These are phyloP conservation scores for Cytospora paraplurivora DNA, from an alignment of 2,329 filamentous ascomycete genomes.

Conservation along the genomic window DNA sequence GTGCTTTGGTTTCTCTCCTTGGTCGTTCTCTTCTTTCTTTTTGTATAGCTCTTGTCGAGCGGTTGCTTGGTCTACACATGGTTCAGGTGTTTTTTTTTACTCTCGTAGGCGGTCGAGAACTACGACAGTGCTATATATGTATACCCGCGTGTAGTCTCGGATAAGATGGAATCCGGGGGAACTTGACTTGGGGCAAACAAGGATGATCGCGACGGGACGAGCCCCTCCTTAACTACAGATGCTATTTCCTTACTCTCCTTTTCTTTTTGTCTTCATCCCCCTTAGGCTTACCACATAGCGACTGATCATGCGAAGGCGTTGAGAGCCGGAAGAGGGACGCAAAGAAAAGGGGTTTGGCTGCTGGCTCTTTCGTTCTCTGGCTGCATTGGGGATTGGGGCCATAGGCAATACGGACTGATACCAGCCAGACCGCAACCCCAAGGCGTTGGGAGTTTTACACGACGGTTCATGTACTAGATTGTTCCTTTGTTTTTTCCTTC, in stretches of 20 bases:
- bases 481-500: too few relatives aligned
- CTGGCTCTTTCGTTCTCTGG: background rate
- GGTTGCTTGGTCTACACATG: background rate
- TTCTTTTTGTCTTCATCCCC: background rate
- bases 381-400: background rate
- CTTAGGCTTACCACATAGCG: too few relatives aligned
- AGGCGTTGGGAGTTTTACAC: background rate
- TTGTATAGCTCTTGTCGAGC: background rate
- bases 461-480: background rate
- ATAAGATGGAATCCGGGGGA: background rate
- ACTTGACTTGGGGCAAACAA: background rate
- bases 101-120: background rate
- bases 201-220: background rate
- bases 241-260: background rate
- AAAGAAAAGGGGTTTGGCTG: background rate
- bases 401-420: background rate
- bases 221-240: background rate
- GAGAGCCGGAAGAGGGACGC: background rate
- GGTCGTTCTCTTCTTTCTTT: too few relatives aligned
- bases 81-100: background rate
- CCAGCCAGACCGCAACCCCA: constrained; percentile 4
- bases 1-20: background rate
- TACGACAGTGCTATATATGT: background rate
- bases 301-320: too few relatives aligned
- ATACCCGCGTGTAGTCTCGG: background rate